Conservation (phyloP, 768 basidiomycete species). For the Kwoniella sp. region DNA sequence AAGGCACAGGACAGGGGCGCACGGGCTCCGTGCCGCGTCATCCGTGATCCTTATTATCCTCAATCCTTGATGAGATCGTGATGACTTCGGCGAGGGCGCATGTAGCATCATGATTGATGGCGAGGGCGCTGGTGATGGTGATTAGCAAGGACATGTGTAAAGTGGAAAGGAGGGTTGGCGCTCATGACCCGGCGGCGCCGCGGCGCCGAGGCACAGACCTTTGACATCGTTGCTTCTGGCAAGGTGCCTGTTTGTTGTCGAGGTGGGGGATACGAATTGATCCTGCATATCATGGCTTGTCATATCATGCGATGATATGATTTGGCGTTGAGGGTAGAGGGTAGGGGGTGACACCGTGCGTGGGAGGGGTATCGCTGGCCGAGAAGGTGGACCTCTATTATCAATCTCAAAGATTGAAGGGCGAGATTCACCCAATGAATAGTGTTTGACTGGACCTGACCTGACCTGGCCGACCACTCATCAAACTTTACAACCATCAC, state of each 20-base stretch:
- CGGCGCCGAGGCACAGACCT: neutral
- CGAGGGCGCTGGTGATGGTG: neutral
- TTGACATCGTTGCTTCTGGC: neutral
- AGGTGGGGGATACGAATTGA: neutral
- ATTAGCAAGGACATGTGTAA: no score
- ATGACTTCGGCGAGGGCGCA: neutral
- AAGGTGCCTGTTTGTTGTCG: neutral
- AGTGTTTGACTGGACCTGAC: neutral
- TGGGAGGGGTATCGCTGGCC: neutral
- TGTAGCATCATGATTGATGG: neutral
- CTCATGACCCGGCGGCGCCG: neutral
- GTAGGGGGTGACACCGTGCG: neutral
- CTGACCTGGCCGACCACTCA: neutral
- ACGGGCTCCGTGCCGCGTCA: neutral
- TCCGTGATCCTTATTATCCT: neutral
- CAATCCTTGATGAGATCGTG: no score
- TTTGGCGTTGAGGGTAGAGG: neutral
- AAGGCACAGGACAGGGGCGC: neutral
- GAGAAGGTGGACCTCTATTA: neutral
- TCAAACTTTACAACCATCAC: neutral
- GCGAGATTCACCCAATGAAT: neutral
- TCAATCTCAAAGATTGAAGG: neutral
- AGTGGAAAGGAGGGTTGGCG: no score
- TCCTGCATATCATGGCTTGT: neutral
- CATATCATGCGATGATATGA: neutral